Evolutionary conservation across 306 rosid genomes (phyloP), one percentile per base, ranked within the genome.

Genomic region (Glycine tomentella): DNA sequence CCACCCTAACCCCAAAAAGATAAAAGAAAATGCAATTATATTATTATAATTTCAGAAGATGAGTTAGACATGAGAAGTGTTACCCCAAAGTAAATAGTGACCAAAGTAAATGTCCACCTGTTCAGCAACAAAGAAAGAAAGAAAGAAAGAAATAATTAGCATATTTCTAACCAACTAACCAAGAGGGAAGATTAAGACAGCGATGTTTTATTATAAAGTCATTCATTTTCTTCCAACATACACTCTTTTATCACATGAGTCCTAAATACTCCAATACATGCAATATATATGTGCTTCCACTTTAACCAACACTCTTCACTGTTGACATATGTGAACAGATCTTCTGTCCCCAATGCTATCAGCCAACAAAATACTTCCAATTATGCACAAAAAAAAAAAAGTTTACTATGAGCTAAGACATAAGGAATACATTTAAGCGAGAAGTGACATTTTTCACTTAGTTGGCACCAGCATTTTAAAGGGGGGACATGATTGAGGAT

Each of bases 61-160:
- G 77, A 85, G 79, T 53, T 44, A 72, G 20, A 81, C 74, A 66
- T 68, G 59, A 62, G 51, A 77, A 71, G 83, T 84, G 7, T 75
- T 92, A 95, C 98, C 98, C 89, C 97, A 86, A 95, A 95, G 88
- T 93, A 95, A 83, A 95, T 14, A 17, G 92, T 88, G 76, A 95
- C 98, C 90, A 95, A 82, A 71, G 89, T 7, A 85, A 95, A 93
- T 50, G 98, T 95, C 97, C 99, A 95, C 94, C 99, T 95, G 92
- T 88, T 80, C 84, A 88, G 74, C 79, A 58, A 68, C 62, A 53
- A 65, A 36, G 75, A 25, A 25, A 25, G 31, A 53, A 65, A 36
- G 72, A 42, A 25, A 36, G 31, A 53, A 65, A 36, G 72, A 42
- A 25, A 36, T 65, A 61, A 81, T 85, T 86, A 86, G 83, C 81